phyloP scores from a whole-genome alignment of 345 rosid genomes.

The Brassica juncea region DNA sequence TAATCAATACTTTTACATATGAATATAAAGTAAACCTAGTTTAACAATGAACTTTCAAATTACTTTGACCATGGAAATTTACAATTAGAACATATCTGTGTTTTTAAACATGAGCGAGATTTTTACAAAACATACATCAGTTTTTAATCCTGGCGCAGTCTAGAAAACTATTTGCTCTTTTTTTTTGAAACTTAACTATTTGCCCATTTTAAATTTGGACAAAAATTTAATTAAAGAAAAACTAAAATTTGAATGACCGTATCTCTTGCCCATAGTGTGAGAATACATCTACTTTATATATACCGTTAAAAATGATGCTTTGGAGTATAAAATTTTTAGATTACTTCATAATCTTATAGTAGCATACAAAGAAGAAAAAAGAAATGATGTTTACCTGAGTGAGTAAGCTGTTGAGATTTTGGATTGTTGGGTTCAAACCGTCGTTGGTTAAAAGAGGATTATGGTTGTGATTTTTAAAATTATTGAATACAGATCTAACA shows the following conservation, averaged over 20 bases:
- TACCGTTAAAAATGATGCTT: neutral
- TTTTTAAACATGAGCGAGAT: too few species aligned
- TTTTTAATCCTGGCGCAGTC: too few species aligned
- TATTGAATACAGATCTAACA: slow-evolving; percentile 38
- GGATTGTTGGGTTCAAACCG: slow-evolving; percentile 42
- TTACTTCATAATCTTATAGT: neutral
- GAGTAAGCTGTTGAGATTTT: slow-evolving; percentile 47
- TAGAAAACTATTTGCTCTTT: too few species aligned
- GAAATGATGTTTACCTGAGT: slow-evolving; percentile 27
- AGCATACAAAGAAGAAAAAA: neutral
- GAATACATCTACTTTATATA: neutral
- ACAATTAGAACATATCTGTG: too few species aligned
- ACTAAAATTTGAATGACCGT: neutral
- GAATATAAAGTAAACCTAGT: neutral
- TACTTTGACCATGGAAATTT: neutral
- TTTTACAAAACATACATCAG: too few species aligned
- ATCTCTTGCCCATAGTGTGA: neutral
- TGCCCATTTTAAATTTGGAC: too few species aligned
- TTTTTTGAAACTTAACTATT: too few species aligned
- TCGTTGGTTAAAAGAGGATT: slow-evolving; percentile 25
- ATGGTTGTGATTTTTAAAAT: slow-evolving; percentile 32
- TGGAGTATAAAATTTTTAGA: neutral
- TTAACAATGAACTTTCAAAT: neutral
- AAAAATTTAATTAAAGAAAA: neutral
- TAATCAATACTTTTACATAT: neutral